phyloP scores from a whole-genome alignment of 805 yeast genomes.

The Kodamaea jinghongensis region DNA sequence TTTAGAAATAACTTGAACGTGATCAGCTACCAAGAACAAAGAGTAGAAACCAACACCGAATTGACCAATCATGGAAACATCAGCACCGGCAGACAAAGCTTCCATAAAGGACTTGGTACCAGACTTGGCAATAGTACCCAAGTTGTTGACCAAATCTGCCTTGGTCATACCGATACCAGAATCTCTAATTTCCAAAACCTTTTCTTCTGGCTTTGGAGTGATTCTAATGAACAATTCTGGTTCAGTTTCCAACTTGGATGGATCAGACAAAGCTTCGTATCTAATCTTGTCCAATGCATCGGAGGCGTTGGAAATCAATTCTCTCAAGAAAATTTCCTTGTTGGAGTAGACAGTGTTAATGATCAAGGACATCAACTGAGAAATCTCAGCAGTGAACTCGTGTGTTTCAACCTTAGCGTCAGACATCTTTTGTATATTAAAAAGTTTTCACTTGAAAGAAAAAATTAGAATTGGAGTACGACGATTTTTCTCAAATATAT shows the following conservation, averaged over 20 bases:
- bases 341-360: conserved; percentile 99
- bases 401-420: conserved; percentile 67
- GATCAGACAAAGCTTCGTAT: conserved; percentile 93
- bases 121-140: conserved; percentile 99
- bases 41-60: conserved; percentile 99
- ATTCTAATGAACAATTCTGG: conserved; percentile 96
- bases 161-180: conserved; percentile 99
- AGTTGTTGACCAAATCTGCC: conserved; percentile 97
- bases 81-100: conserved; percentile 99
- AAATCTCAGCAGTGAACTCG: conserved; percentile 99
- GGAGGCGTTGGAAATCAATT: conserved; percentile 96
- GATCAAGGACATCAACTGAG: conserved; percentile 99
- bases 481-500: conserved; percentile 7
- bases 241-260: conserved; percentile 87
- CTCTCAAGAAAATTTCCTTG: conserved; percentile 99
- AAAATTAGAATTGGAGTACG: conserved; percentile 8
- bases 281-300: conserved; percentile 99
- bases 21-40: conserved; percentile 97
- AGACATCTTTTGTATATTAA: conserved; percentile 39
- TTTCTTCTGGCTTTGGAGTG: conserved; percentile 93
- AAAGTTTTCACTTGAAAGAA: conserved; percentile 10
- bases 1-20: conserved; percentile 96
- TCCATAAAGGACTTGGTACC: conserved; percentile 99
- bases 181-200: conserved; percentile 95
- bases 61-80: conserved; percentile 99